These are phyloP conservation scores for Acanthamoeba castellanii DNA, from an alignment of 208 protist genomes.

Conservation along the genomic window DNA sequence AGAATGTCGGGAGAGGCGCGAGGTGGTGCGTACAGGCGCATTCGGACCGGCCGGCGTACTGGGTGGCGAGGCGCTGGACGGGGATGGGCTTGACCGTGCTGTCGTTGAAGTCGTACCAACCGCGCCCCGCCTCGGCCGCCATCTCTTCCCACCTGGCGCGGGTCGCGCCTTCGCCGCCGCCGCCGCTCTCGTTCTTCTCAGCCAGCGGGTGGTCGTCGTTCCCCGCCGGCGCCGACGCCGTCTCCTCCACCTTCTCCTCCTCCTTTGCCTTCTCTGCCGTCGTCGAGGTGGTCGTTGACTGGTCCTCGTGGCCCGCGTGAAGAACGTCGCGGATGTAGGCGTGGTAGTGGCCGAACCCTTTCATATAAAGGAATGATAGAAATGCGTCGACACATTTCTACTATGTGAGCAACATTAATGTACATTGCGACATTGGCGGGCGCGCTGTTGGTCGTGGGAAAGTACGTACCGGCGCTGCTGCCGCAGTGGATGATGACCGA, in stretches of 20 bases:
- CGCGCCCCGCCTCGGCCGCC: neutral
- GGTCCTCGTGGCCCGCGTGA: too few species aligned
- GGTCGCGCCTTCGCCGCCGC: too few species aligned
- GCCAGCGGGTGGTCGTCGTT: neutral
- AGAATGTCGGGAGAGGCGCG: neutral
- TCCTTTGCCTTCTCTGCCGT: neutral
- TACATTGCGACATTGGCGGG: too few species aligned
- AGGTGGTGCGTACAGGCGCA: constrained; percentile 66
- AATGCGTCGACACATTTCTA: neutral
- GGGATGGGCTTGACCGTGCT: constrained; percentile 52
- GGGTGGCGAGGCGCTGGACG: constrained; percentile 50
- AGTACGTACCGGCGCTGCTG: constrained; percentile 38
- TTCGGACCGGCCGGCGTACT: constrained; percentile 70
- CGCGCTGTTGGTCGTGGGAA: neutral
- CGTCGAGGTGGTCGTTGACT: too few species aligned
- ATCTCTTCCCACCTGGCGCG: neutral
- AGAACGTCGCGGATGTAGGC: constrained; percentile 77
- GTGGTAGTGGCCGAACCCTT: constrained; percentile 73
- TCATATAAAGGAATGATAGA: neutral
- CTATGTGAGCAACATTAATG: neutral
- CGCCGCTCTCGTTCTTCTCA: too few species aligned
- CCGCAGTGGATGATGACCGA: constrained; percentile 75
- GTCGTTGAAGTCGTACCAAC: constrained; percentile 77
- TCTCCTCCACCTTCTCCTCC: neutral
- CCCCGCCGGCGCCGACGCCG: neutral